phyloP scores from a whole-genome alignment of 192 early-diverging fungal genomes.

The Backusella tarrabulga region DNA sequence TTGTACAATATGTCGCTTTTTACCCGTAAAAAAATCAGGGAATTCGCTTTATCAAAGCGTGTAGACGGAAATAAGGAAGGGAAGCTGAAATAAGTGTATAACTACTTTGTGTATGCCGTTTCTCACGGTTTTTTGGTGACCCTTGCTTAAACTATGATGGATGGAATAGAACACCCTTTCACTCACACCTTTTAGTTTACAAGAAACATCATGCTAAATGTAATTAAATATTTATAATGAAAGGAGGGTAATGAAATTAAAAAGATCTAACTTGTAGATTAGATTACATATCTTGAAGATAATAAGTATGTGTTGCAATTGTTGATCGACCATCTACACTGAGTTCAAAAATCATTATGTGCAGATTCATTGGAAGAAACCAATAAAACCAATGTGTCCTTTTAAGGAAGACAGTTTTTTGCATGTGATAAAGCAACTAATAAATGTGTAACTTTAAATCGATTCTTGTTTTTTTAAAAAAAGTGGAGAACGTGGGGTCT shows the following conservation, averaged over 20 bases:
- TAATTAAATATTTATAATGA: not conserved
- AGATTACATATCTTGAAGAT: not conserved
- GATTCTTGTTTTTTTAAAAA: not conserved
- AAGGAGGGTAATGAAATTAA: not conserved
- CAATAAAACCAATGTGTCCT: not conserved
- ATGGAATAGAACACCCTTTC: not conserved
- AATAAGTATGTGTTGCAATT: not conserved
- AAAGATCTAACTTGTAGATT: not conserved
- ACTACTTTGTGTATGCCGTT: not conserved
- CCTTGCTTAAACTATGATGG: not conserved
- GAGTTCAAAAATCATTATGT: not conserved
- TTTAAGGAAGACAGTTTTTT: not conserved
- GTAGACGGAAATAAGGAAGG: not conserved
- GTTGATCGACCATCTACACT: not conserved
- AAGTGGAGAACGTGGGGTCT: slow-evolving; percentile 7
- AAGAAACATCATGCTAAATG: not conserved
- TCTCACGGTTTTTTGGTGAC: not conserved
- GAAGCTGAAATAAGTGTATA: not conserved
- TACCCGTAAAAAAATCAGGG: not conserved
- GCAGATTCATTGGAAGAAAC: not conserved
- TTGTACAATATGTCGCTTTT: not conserved
- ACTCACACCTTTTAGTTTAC: not conserved
- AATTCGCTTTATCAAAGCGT: not conserved
- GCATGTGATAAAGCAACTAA: slow-evolving; percentile 9
- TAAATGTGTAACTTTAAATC: slow-evolving; percentile 1